These are phyloP conservation scores for Saksenaea oblongispora DNA, from an alignment of 371 early-diverging fungal genomes.

Conservation along the genomic window DNA sequence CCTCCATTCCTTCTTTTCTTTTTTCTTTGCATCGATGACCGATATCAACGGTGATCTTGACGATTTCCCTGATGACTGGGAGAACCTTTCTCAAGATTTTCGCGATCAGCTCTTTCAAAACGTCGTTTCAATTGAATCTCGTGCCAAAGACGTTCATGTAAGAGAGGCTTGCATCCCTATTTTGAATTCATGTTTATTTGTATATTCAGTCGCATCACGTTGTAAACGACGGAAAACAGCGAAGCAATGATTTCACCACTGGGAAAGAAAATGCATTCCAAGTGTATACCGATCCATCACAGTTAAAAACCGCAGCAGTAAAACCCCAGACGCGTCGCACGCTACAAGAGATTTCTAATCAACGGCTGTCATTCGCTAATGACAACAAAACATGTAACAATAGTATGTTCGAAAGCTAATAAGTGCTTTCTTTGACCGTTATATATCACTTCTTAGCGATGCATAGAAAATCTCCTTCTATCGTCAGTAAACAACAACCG, in stretches of 20 bases:
- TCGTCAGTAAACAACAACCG: neutral
- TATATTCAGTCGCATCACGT: neutral
- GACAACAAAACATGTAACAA: neutral
- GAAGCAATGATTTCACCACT: neutral
- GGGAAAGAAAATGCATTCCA: slow-evolving; percentile 5
- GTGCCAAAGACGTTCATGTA: neutral
- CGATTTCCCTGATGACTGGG: slow-evolving; percentile 20
- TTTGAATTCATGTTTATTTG: neutral
- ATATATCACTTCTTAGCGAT: neutral
- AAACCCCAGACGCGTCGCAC: neutral
- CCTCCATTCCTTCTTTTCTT: neutral
- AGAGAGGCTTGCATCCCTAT: neutral
- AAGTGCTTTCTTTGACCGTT: neutral
- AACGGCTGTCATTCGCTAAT: neutral
- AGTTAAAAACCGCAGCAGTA: neutral
- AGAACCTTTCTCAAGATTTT: slow-evolving; percentile 12
- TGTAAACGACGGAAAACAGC: neutral
- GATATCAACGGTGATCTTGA: neutral
- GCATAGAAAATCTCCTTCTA: neutral
- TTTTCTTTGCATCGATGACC: neutral
- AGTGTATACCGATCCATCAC: slow-evolving; percentile 10
- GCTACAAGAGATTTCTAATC: neutral
- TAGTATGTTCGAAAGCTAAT: neutral
- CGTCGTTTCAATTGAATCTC: slow-evolving; percentile 5
- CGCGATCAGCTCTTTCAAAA: slow-evolving; percentile 10